Evolutionary conservation across 768 basidiomycete genomes (phyloP), one percentile per base, ranked within the genome.

Genomic region (Termitomyces eurrhizus): DNA sequence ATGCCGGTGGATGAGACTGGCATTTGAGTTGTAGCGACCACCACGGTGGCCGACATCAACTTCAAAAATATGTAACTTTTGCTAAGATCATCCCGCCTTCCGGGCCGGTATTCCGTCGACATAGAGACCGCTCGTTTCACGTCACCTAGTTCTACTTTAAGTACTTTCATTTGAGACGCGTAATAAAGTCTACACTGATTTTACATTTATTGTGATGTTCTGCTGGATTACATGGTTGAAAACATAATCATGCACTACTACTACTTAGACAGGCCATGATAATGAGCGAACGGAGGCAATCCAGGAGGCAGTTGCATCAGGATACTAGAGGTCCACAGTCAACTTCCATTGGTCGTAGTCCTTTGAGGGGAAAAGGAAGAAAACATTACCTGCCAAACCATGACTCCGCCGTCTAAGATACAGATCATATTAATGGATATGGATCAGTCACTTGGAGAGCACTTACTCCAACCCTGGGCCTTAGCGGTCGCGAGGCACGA

Each of bases 401-500:
- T 75, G 8, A 67, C 72, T 26, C 77, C 76, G 14, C 69, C 76
- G 46, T 68, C 75, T 75, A 45, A 55, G 49, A 32, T 50, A 35
- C 52, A 53, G 52, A 13, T 41, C 39, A 11, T 32, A 16, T 64
- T 32, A 64, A 49, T 53, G 57, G 24, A 57, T 11, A 44, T 56
- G 12, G 21, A 4, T 18, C 37, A 29, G 13, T 32, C 8, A 45
- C 60, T 56, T n/a, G 26, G 44, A 50, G 29, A 58, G 41, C 32
- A 75, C 87, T 73, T 61, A 86, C 86, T 80, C 90, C 90, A 92
- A 33, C 88, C 89, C 60, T 79, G 60, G n/a, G 64, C 66, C 64
- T 84, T 81, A 0, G 87, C 90, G 70, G 85, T 75, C 18, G 77
- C 65, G 35, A 91, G 74, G 67, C 91, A 92, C 2, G 72, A 70